A percentile compares a stretch with the other conserved stretches of the same genome.
Conservation (phyloP, 2,329 filamentous ascomycete species). For the Periglandula ipomoeae region DNA sequence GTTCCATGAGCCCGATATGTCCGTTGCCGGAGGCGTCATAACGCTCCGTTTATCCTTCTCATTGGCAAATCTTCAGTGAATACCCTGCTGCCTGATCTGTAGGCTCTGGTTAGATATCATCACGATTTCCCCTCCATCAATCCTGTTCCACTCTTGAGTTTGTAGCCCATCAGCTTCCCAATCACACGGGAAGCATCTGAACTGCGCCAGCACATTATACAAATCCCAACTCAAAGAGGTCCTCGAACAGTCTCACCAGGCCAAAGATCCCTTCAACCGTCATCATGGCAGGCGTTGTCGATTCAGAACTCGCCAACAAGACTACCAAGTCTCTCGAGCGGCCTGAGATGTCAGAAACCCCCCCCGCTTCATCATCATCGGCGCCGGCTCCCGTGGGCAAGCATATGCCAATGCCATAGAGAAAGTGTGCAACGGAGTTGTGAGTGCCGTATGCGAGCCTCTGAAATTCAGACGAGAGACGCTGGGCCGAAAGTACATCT, state of each 20-base stretch:
- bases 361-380: conserved; percentile 70
- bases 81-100: too few relatives aligned
- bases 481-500: conserved; percentile 66
- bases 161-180: too few relatives aligned
- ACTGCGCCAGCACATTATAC: too few relatives aligned
- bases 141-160: too few relatives aligned
- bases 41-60: neutral
- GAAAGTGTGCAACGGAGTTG: conserved; percentile 55
- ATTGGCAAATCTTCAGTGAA: neutral
- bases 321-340: conserved; percentile 25
- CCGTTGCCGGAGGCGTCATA: neutral
- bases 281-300: conserved; percentile 14
- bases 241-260: neutral
- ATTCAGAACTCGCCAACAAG: conserved; percentile 16
- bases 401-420: conserved; percentile 62
- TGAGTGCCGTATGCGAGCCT: conserved; percentile 77
- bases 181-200: too few relatives aligned
- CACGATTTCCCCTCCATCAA: neutral
- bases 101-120: neutral
- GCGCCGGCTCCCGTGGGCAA: conserved; percentile 70
- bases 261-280: neutral
- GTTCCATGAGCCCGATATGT: neutral
- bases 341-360: conserved; percentile 35
- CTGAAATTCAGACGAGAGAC: conserved; percentile 63
- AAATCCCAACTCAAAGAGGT: too few relatives aligned